Evolutionary conservation across 1,139 yeast genomes (phyloP).

Genomic region (Debaryomyces singareniensis): DNA sequence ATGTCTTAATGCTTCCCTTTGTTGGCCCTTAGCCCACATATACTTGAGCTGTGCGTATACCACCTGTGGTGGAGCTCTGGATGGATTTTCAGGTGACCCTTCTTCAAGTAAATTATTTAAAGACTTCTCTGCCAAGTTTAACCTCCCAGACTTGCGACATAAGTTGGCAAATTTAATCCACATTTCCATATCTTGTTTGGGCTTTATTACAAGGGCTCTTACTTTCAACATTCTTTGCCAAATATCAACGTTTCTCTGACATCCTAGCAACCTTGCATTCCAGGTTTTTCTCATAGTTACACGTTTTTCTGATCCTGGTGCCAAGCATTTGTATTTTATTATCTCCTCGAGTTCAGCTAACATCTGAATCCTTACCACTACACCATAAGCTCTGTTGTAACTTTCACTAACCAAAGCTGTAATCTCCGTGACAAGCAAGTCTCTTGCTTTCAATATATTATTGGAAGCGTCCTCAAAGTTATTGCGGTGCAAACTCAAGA

Average conservation of each 20-base stretch:
- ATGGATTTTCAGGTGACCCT: constrained; percentile 53
- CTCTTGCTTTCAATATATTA: constrained; percentile 81
- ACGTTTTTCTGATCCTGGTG: constrained; percentile 76
- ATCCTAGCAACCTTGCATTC: constrained; percentile 87
- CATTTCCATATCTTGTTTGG: constrained; percentile 95
- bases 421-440: constrained; percentile 83
- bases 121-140: constrained; percentile 90
- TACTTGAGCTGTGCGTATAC: constrained; percentile 95
- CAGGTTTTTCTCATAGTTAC: constrained; percentile 82
- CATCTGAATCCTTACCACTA: constrained; percentile 95
- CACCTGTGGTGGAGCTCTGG: constrained; percentile 89
- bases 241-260: constrained; percentile 94
- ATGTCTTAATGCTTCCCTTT: constrained; percentile 78
- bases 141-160: constrained; percentile 88
- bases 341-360: constrained; percentile 94
- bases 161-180: constrained; percentile 97
- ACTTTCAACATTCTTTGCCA: constrained; percentile 97
- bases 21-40: constrained; percentile 95
- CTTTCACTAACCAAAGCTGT: constrained; percentile 94
- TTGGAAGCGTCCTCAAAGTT: constrained; percentile 76
- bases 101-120: constrained; percentile 68
- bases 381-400: constrained; percentile 94
- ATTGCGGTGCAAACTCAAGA: constrained; percentile 77
- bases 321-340: constrained; percentile 77
- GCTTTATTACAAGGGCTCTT: constrained; percentile 86